phyloP scores from a whole-genome alignment of 441 rosid species.

The Iberis amara region DNA sequence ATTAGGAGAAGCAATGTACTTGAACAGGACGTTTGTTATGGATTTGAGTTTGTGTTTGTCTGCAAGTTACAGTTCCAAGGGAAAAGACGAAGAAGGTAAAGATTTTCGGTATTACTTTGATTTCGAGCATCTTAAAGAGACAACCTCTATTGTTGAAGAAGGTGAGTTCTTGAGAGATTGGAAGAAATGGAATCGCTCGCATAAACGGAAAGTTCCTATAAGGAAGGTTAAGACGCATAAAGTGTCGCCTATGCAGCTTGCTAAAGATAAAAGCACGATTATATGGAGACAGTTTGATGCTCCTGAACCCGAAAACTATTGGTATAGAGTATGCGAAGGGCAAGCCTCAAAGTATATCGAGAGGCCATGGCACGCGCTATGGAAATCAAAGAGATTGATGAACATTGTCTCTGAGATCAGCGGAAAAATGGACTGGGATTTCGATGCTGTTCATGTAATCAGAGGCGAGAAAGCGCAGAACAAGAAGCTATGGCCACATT shows the following conservation, averaged over 20 bases:
- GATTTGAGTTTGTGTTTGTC: slow-evolving; percentile 81
- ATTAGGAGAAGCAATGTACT: slow-evolving; percentile 85
- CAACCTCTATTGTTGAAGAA: slow-evolving; percentile 69
- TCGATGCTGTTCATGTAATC: slow-evolving; percentile 83
- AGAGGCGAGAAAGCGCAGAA: slow-evolving; percentile 86
- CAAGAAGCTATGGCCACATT: slow-evolving; percentile 84
- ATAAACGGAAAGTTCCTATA: slow-evolving; percentile 59
- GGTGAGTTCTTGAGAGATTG: slow-evolving; percentile 66
- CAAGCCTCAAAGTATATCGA: slow-evolving; percentile 63
- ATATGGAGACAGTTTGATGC: slow-evolving; percentile 87
- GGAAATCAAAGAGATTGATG: slow-evolving; percentile 96
- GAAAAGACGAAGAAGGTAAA: slow-evolving; percentile 78
- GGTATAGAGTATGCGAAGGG: slow-evolving; percentile 97
- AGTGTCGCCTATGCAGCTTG: slow-evolving; percentile 62
- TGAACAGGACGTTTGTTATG: slow-evolving; percentile 86
- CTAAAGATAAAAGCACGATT: slow-evolving; percentile 64
- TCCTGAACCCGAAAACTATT: slow-evolving; percentile 87
- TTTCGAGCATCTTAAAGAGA: slow-evolving; percentile 91
- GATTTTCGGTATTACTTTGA: slow-evolving; percentile 88
- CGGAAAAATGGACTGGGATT: slow-evolving; percentile 95
- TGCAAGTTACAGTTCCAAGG: slow-evolving; percentile 53
- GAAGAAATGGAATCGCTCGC: slow-evolving; percentile 74
- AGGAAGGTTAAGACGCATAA: slow-evolving; percentile 61
- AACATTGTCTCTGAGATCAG: slow-evolving; percentile 78
- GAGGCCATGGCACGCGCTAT: slow-evolving; percentile 84